Conservation (phyloP, 768 basidiomycete species). For the Daedaleopsis sinensis region DNA sequence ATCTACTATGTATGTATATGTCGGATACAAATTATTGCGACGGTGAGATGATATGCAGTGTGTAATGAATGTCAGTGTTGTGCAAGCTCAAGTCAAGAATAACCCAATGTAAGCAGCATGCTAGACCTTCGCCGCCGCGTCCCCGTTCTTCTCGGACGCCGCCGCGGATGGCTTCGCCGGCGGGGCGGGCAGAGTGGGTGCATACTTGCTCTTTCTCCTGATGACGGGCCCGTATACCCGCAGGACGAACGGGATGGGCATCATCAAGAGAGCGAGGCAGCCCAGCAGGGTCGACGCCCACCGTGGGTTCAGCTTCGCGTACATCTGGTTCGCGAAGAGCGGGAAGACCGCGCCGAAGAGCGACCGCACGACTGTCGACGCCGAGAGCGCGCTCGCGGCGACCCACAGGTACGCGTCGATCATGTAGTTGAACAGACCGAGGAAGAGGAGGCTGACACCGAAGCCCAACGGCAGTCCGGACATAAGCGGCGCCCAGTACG, state of each 20-base stretch:
- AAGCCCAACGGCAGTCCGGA: constrained; percentile 54
- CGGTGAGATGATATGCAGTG: no score
- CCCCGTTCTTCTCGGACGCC: background rate
- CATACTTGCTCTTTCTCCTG: constrained; percentile 31
- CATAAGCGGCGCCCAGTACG: constrained; percentile 56
- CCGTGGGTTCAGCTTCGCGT: constrained; percentile 47
- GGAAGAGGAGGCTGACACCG: constrained; percentile 58
- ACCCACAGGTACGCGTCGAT: constrained; percentile 63
- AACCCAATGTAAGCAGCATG: background rate
- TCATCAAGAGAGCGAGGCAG: constrained; percentile 53
- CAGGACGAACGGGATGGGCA: constrained; percentile 43
- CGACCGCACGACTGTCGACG: constrained; percentile 54
- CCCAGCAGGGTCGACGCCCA: constrained; percentile 67
- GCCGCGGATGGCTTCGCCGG: background rate
- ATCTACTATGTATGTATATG: no score
- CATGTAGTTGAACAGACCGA: constrained; percentile 61
- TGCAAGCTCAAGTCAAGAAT: no score
- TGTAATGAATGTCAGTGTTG: no score
- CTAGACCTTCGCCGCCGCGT: background rate
- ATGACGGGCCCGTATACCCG: constrained; percentile 26
- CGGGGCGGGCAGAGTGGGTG: constrained; percentile 13
- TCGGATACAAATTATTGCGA: no score
- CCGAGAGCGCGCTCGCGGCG: constrained; percentile 61
- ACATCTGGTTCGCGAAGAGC: constrained; percentile 47
- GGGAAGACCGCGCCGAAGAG: constrained; percentile 36